Evolutionary conservation across 2,329 filamentous ascomycete genomes (phyloP), one percentile per base, ranked within the genome.

Genomic region (Penicillium crustosum): DNA sequence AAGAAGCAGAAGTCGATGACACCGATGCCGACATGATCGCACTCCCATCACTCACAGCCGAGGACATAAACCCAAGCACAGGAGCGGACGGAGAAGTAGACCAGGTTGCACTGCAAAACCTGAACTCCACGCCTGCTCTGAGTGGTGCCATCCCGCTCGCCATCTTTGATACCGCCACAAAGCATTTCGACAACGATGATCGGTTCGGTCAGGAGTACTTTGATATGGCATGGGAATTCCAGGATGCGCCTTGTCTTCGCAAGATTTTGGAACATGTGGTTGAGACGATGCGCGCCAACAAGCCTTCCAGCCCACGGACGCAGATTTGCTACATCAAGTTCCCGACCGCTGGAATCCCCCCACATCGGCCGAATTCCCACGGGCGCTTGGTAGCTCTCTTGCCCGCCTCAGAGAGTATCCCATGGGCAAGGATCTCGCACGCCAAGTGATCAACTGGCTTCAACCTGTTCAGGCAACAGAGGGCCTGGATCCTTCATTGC

Each of bases 121-220:
- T 89, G 17, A 83, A 83, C 38, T 79, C 82, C 57, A 93, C 92
- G 48, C 92, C 93, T 4, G 91, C 91, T 10, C 82, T 97, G 62
- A 90, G 89, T 59, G 94, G 94, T n/a, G 94, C 91, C 17, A 96
- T 99, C 65, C 93, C 94, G 2, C 84, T 92, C 55, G 92, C 93
- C 39, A 90, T 99, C 48, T 97, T 96, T 70, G 91, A 96, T 68
- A 86, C 91, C 23, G 88, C 92, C 6, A 86, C 87, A 78, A 91
- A 89, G 73, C 88, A 96, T 67, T 84, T 89, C 52, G 86, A 89
- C 63, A 86, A 88, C 71, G 84, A 83, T 59, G 76, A 86, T 2
- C 78, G 80, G 1, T 81, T 91, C 7, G 91, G 86, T 3, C 86
- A 89, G 67, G 78, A 83, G 23, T 96, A 97, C 76, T 97, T 94